phyloP scores from a whole-genome alignment of 2,329 filamentous ascomycete genomes.

The Claviceps africana region DNA sequence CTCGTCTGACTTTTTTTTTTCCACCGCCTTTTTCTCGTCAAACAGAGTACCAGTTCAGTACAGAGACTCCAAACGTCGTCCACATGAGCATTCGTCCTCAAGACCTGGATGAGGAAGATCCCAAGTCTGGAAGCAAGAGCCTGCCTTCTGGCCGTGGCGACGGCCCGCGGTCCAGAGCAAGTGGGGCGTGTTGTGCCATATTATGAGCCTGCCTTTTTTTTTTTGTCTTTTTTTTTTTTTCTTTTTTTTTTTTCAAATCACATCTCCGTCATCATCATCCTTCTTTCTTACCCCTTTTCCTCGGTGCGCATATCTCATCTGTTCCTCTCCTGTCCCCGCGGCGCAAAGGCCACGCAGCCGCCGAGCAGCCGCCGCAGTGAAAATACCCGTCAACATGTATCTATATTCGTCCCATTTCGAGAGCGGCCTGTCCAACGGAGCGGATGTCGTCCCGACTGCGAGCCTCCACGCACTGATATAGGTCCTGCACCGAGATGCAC shows the following conservation, averaged over 20 bases:
- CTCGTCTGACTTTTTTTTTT: slow-evolving; percentile 1
- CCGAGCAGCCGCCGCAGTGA: not conserved
- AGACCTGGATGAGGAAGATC: slow-evolving; percentile 70
- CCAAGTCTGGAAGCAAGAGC: slow-evolving; percentile 48
- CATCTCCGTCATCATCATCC: no score
- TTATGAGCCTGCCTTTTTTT: slow-evolving; percentile 27
- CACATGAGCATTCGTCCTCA: slow-evolving; percentile 88
- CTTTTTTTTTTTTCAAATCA: no score
- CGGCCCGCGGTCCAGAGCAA: slow-evolving; percentile 25
- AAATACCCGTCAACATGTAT: not conserved
- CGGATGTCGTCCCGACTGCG: not conserved
- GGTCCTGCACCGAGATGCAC: not conserved
- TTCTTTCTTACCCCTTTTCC: not conserved
- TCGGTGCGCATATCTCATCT: not conserved
- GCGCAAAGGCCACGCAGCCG: not conserved
- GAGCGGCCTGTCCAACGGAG: not conserved
- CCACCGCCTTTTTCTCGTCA: not conserved
- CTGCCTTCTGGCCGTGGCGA: slow-evolving; percentile 27
- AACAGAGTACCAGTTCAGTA: slow-evolving; percentile 65
- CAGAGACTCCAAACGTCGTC: slow-evolving; percentile 67
- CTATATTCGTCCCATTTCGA: not conserved
- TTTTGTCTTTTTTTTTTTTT: no score
- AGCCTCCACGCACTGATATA: not conserved
- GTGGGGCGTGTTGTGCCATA: slow-evolving; percentile 35
- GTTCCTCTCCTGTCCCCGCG: not conserved